A percentile compares a stretch with the other conserved stretches of the same genome.
Evolutionary conservation across 1,284 basidiomycete species (phyloP).

Genomic region (Pseudomicrostroma phylloplanum): DNA sequence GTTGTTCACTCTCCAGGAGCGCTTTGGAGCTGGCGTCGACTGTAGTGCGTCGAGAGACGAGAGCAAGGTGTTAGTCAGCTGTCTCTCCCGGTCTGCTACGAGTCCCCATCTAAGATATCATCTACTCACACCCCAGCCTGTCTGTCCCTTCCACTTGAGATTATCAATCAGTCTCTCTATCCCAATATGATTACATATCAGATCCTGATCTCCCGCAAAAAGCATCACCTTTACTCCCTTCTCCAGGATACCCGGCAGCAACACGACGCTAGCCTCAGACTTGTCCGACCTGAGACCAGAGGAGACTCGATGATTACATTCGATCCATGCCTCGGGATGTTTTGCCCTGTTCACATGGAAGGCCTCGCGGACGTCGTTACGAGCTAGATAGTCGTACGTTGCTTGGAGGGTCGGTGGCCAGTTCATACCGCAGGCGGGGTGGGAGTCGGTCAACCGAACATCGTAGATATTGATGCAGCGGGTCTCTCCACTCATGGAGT

Average conservation of each 20-base stretch:
- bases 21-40: conserved; percentile 47
- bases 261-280: conserved; percentile 66
- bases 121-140: conserved; percentile 61
- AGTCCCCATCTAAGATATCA: too few species aligned
- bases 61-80: not conserved
- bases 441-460: conserved; percentile 73
- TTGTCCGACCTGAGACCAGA: conserved; percentile 56
- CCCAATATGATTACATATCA: conserved; percentile 83
- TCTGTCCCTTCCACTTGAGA: conserved; percentile 76
- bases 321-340: conserved; percentile 77
- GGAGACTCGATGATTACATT: conserved; percentile 72
- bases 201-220: conserved; percentile 90
- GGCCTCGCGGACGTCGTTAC: conserved; percentile 70
- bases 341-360: conserved; percentile 66
- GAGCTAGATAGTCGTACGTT: conserved; percentile 74
- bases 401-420: conserved; percentile 87
- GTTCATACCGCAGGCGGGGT: conserved; percentile 92
- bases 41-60: conserved; percentile 9
- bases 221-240: conserved; percentile 68
- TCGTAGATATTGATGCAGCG: conserved; percentile 95
- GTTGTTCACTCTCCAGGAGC: conserved; percentile 72
- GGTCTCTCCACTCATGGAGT: conserved; percentile 15
- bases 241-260: conserved; percentile 72
- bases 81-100: too few species aligned
- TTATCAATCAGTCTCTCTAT: conserved; percentile 75